Conservation (phyloP, 352 stramenopile species). For the Plasmopara viticola region DNA sequence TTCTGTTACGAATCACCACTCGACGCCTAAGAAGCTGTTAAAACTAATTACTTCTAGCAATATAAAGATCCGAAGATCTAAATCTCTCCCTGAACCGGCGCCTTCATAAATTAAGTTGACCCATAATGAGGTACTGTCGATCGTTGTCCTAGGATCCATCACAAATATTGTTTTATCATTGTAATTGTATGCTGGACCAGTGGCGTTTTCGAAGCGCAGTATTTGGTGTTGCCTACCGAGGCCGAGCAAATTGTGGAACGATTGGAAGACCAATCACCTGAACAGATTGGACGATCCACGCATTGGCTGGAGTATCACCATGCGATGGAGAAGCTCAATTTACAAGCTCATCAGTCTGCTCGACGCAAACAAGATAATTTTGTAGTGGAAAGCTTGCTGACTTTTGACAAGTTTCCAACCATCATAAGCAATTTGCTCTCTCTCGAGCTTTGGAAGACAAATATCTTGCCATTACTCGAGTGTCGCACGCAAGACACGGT, state of each 20-base stretch:
- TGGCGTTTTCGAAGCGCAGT: conserved; percentile 29
- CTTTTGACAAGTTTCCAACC: conserved; percentile 86
- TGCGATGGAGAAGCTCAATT: conserved; percentile 88
- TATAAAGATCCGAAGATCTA: conserved; percentile 18
- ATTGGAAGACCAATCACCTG: conserved; percentile 49
- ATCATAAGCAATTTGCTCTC: conserved; percentile 87
- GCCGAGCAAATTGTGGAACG: conserved; percentile 81
- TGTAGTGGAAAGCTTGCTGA: conserved; percentile 89
- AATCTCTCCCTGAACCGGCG: conserved; percentile 19
- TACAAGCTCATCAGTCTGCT: conserved; percentile 89
- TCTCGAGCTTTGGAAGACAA: conserved; percentile 87
- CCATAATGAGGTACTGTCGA: conserved; percentile 14
- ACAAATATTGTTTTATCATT: not conserved
- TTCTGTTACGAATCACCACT: not conserved
- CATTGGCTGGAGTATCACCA: conserved; percentile 88
- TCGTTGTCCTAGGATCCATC: conserved; percentile 2
- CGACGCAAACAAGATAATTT: conserved; percentile 90
- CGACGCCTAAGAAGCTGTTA: not conserved
- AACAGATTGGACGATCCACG: conserved; percentile 46
- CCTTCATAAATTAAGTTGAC: conserved; percentile 4
- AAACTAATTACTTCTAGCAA: conserved; percentile 9
- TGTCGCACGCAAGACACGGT: conserved; percentile 43
- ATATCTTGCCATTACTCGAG: conserved; percentile 58
- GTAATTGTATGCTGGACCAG: conserved; percentile 5
- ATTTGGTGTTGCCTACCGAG: conserved; percentile 73